A percentile compares a stretch with the other conserved stretches of the same genome.
Conservation (phyloP, 495 filamentous ascomycete genomes). For the Trichoderma asperelloides region DNA sequence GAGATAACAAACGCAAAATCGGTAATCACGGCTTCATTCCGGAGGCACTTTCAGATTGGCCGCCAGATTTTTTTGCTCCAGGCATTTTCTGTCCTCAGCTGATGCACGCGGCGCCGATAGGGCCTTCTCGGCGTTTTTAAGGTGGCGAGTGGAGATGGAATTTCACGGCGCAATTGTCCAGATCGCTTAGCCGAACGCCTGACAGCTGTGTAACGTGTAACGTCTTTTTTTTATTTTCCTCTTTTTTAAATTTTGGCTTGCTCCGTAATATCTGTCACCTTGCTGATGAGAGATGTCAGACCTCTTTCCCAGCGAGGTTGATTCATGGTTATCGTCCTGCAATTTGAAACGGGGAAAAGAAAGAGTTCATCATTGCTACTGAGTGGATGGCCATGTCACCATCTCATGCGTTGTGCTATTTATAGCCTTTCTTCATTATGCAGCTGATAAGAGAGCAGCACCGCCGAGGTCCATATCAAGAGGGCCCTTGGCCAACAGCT, state of each 20-base stretch:
- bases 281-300: no score
- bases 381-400: background rate
- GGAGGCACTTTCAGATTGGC: background rate
- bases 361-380: no score
- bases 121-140: background rate
- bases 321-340: no score
- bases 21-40: conserved; percentile 1
- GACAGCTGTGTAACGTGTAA: background rate
- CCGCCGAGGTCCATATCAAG: background rate
- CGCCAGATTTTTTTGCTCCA: background rate
- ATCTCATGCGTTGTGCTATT: background rate
- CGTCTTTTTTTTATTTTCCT: background rate
- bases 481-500: background rate
- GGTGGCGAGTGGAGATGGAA: background rate
- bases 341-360: no score
- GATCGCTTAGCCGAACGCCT: background rate
- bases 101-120: background rate
- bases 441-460: background rate
- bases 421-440: background rate
- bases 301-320: no score
- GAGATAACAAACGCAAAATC: background rate
- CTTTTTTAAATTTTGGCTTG: background rate
- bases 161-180: background rate
- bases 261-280: no score
- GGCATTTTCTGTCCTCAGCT: background rate